phyloP scores from a whole-genome alignment of 192 early-diverging fungal genomes.

The Rhizophlyctis rosea region DNA sequence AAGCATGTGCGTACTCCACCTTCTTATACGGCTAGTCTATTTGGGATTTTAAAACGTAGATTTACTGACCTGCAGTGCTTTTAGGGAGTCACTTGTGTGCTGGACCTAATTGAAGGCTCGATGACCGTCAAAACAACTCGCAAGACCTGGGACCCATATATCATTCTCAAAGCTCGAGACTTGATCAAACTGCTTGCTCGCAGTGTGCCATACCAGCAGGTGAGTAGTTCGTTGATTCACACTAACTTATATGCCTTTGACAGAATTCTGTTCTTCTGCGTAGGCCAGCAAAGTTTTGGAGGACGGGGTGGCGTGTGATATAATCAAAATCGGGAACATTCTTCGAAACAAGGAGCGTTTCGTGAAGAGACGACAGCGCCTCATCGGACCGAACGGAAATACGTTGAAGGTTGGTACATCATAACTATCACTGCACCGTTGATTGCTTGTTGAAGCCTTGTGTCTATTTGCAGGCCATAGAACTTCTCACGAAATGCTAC shows the following conservation, averaged over 20 bases:
- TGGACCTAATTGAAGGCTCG: slow-evolving; percentile 94
- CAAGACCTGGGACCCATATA: slow-evolving; percentile 93
- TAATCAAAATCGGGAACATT: slow-evolving; percentile 97
- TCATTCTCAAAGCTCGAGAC: slow-evolving; percentile 91
- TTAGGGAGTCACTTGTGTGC: slow-evolving; percentile 80
- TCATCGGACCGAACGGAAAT: slow-evolving; percentile 94
- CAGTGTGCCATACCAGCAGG: slow-evolving; percentile 89
- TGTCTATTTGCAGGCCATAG: slow-evolving; percentile 66
- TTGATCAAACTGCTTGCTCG: slow-evolving; percentile 91
- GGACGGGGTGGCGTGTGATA: slow-evolving; percentile 89
- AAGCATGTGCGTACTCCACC: slow-evolving; percentile 48
- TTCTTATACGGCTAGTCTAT: not conserved
- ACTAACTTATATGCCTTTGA: not conserved
- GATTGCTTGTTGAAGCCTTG: slow-evolving; percentile 7
- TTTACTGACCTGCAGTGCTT: not conserved
- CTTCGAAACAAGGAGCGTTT: slow-evolving; percentile 96
- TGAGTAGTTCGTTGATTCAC: slow-evolving; percentile 17
- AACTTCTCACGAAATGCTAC: slow-evolving; percentile 92
- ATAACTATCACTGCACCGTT: not conserved
- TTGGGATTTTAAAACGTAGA: not conserved
- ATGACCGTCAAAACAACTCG: slow-evolving; percentile 98
- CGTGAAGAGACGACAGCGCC: slow-evolving; percentile 90
- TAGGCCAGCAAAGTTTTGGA: slow-evolving; percentile 85
- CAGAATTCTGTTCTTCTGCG: not conserved
- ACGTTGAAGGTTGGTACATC: slow-evolving; percentile 63